Base-by-base conservation (phyloP, 495 filamentous ascomycete genomes). In the Lasiosphaeris hirsuta region DNA sequence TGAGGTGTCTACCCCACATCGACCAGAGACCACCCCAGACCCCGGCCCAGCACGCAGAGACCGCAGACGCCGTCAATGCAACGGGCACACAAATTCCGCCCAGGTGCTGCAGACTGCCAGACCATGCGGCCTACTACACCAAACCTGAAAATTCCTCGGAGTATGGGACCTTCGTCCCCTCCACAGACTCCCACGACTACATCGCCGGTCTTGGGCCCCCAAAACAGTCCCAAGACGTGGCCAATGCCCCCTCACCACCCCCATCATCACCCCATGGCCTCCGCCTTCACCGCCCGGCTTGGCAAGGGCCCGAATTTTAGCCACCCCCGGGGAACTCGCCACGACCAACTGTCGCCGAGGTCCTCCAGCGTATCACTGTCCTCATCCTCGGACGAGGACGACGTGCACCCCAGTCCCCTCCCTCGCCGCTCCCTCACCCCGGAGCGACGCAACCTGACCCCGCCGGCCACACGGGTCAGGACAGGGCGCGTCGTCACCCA, bases 81-180 rank as follows among this genome's bases (percentile, higher is more conserved):
- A 55, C 53, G 53, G 23, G 43, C 54, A 56, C 58, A 60, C 54
- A 47, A 57, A 38, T 44, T 52, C 43, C 42, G 23, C 44, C 55
- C 63, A 44, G 33, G 38, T 18, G 15, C 59, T 23, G 36, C 42
- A 63, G 30, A 46, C 14, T 35, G 38, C 44, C 59, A 59, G 53
- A 64, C 64, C 61, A 81, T 80, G 78, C 73, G 78, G 69, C 73
- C 76, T 41, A 63, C 74, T 47, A 78, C 77, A 40, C 73, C 78
- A 53, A 75, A 74, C 47, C 58, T 72, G 41, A 74, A 75, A 64
- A 69, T 76, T 54, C 68, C 73, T 59, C 76, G 72, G 56, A 71
- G 69, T 63, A 69, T 75, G 65, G 73, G 70, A 59, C 79, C 80
- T 45, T 76, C 78, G 30, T 83, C 80, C 57, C 80, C 80, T 61